These are phyloP conservation scores for Candida arabinofermentans DNA, from an alignment of 805 yeast genomes.

Conservation along the genomic window DNA sequence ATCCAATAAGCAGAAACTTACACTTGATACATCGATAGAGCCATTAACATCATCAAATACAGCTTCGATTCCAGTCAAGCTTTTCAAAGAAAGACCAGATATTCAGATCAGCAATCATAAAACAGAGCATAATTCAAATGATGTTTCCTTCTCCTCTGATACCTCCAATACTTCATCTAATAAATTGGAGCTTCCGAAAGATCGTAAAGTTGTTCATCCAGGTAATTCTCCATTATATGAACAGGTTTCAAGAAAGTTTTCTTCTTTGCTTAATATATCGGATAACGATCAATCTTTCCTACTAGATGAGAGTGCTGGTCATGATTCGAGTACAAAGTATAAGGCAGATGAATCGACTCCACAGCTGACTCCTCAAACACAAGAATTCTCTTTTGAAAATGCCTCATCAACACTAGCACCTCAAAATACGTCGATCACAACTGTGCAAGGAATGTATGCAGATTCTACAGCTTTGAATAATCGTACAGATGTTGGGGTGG, in stretches of 20 bases:
- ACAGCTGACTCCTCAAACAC: neutral
- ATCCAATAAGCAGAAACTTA: slow-evolving; percentile 7
- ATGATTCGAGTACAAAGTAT: too few relatives aligned
- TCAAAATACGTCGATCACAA: neutral
- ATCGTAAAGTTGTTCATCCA: neutral
- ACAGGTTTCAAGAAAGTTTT: slow-evolving; percentile 17
- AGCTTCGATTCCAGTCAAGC: slow-evolving; percentile 16
- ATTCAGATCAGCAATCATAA: neutral
- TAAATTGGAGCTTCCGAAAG: neutral
- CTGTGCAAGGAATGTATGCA: neutral
- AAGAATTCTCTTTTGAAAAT: slow-evolving; percentile 11
- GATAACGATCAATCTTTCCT: slow-evolving; percentile 3
- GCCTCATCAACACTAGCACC: neutral
- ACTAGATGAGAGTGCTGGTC: neutral
- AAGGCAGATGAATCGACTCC: too few relatives aligned
- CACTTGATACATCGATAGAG: slow-evolving; percentile 18
- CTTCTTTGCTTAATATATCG: slow-evolving; percentile 12
- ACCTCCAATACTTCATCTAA: neutral
- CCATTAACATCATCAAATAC: slow-evolving; percentile 2
- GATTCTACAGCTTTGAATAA: neutral
- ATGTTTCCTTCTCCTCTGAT: neutral
- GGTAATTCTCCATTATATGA: slow-evolving; percentile 19
- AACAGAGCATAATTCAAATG: neutral
- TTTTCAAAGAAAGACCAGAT: neutral
- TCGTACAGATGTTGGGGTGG: too few relatives aligned